phyloP scores from a whole-genome alignment of 495 filamentous ascomycete genomes.

The Penicillium taxi region DNA sequence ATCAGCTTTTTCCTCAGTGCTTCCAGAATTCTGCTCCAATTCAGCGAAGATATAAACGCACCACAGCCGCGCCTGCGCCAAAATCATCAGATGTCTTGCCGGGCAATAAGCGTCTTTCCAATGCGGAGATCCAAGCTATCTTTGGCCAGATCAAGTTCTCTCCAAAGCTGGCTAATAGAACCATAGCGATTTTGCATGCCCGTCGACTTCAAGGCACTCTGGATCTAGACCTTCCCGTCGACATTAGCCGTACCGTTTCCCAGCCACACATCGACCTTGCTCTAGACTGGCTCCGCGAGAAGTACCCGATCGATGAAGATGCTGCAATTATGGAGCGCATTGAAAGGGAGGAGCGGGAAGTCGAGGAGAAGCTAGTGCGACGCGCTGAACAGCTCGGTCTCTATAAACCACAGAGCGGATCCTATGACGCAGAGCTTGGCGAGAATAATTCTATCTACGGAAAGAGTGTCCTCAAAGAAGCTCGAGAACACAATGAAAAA shows the following conservation, averaged over 20 bases:
- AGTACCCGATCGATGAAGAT: constrained; percentile 70
- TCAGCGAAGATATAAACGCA: constrained; percentile 20
- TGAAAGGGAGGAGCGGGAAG: constrained; percentile 46
- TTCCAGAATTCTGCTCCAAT: background rate
- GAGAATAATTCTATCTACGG: constrained; percentile 34
- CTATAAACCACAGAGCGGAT: constrained; percentile 45
- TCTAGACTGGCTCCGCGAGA: constrained; percentile 59
- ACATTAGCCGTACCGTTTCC: constrained; percentile 35
- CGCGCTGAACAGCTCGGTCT: constrained; percentile 37
- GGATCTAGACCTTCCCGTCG: constrained; percentile 41
- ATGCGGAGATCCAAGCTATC: constrained; percentile 49
- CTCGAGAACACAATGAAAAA: constrained; percentile 40
- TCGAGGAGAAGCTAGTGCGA: constrained; percentile 35
- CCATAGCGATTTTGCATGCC: constrained; percentile 63
- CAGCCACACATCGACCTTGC: constrained; percentile 38
- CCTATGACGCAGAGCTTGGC: constrained; percentile 35
- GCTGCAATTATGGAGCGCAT: constrained; percentile 52
- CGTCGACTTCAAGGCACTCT: constrained; percentile 69
- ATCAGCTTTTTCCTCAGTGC: too few relatives aligned
- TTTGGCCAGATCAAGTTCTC: constrained; percentile 50
- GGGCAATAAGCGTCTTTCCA: constrained; percentile 31
- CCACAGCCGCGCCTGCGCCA: constrained; percentile 8
- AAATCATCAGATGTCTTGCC: constrained; percentile 6
- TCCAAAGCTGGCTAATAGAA: constrained; percentile 48
- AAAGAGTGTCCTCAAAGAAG: constrained; percentile 42